Base-by-base conservation (phyloP, 768 basidiomycete genomes). In the Leccinellum rugosiceps region DNA sequence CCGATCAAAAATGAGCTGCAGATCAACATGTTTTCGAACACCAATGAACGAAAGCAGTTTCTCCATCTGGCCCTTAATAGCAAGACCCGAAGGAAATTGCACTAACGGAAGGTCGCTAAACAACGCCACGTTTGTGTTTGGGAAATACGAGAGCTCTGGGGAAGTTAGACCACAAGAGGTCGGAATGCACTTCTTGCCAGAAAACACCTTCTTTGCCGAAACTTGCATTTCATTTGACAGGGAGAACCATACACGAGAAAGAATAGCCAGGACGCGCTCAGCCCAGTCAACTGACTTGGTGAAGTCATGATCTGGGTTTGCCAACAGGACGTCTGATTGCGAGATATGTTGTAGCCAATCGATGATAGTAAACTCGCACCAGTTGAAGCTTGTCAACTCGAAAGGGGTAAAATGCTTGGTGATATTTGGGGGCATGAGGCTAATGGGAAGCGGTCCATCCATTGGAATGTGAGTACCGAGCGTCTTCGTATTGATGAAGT, bases 1-100 rank as follows among this genome's bases (percentile, higher is more conserved):
- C 87, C 94, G 80, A 53, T 88, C 83, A 68, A 99, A 99, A n/a
- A 99, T 81, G 3, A 97, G 77, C 69, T 98, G 94, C 2, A 98
- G 78, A 58, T 98, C 91, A 7, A 98, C 93, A 61, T 95, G 94
- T 68, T 86, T 92, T 17, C 93, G 83, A 11, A 98, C 92, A 11
- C 94, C 96, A 0, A 98, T 74, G 2, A 80, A 81, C 28, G 82
- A 76, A 6, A 94, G 72, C 3, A 92, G 70, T 60, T 83, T 87
- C 67, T 95, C 93, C 62, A 92, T 68, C 5, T 77, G 72, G 1
- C 86, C 87, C 68, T 90, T 93, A 62, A 94, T 76, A 0, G 69
- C 53, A 2, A 74, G 64, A 2, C 83, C 84, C 6, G 87, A 90
- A 1, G 91, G 81, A 46, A 97, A 75, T 2, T 76, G 80, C 6